Base-by-base conservation (phyloP, 768 basidiomycete genomes). In the Chalciporus sphaerocephalus region DNA sequence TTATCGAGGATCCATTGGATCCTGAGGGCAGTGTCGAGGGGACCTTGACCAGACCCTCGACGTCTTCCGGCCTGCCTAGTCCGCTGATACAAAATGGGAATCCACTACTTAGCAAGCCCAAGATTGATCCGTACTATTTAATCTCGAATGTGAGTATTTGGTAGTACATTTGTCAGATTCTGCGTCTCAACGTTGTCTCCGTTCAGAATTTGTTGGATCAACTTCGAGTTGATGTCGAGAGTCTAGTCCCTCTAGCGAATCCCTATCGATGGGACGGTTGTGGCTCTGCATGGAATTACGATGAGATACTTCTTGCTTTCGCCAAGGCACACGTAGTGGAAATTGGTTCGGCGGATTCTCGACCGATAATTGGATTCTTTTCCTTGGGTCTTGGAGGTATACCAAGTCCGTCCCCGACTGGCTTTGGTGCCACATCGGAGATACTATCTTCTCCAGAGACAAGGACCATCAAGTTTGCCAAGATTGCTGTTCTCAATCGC, bases 71-170 rank as follows among this genome's bases (percentile, higher is more conserved):
- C 21, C 54, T 57, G 43, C 41, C 65, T 16, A 63, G 59, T 32
- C 64, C 66, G 16, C 54, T 64, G 55, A 46, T 59, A 38, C 56
- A 58, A 40, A 55, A 59, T 36, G 60, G 68, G 25, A 66, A 69
- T 21, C 69, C 67, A 15, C 58, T 76, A 17, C 66, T 81, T 21
- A 76, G 75, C 48, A 83, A 78, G 58, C 72, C 73, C 44, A 91
- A 87, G 68, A 76, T 95, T 27, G 95, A 98, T 60, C 87, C 92
- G 2, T 98, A 98, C 66, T 87, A 86, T 65, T 77, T 95, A 46
- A 96, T 98, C 55, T 79, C 79, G 28, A 80, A 84, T 62, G 91
- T 87, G 60, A 63, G 78, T 63, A 4, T 36, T 33, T n/a, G 25
- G 36, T 11, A 20, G 3, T 5, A 15, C 12, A 25, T 35, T 35